Evolutionary conservation across 495 filamentous ascomycete genomes (phyloP).

Genomic region (Staphylotrichum tortipilum): DNA sequence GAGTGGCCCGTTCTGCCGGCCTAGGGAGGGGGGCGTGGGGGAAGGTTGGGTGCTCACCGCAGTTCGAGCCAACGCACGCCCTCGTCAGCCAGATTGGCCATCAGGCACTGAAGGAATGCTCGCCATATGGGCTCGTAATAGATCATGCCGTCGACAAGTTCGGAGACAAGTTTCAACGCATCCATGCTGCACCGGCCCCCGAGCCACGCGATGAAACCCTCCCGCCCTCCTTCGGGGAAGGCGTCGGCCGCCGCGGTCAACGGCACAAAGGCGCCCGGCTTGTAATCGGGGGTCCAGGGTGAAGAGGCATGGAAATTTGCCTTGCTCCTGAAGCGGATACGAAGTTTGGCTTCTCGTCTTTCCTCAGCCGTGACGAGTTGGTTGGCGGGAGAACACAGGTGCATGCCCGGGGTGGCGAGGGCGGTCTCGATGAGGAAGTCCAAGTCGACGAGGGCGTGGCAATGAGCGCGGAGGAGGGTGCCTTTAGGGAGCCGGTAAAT

Average conservation of each 20-base stretch:
- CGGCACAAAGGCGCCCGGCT: conserved; percentile 44
- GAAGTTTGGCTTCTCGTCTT: conserved; percentile 39
- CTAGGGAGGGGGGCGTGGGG: too few species aligned
- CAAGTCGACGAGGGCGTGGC: conserved; percentile 83
- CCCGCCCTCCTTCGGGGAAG: conserved; percentile 61
- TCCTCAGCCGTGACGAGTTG: conserved; percentile 42
- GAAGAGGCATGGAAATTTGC: neutral
- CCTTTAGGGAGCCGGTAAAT: conserved; percentile 85
- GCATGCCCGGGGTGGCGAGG: conserved; percentile 65
- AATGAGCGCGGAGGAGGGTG: conserved; percentile 75
- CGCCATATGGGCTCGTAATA: conserved; percentile 91
- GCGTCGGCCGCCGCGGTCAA: conserved; percentile 56
- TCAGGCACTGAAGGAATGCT: conserved; percentile 57
- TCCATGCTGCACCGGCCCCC: conserved; percentile 60
- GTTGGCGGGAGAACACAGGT: conserved; percentile 46
- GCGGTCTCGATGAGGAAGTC: conserved; percentile 65
- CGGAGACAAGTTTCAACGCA: neutral
- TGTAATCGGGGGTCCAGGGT: conserved; percentile 38
- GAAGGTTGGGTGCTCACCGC: conserved; percentile 24
- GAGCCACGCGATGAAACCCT: conserved; percentile 74
- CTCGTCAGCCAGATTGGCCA: conserved; percentile 61
- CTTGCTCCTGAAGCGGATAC: conserved; percentile 44
- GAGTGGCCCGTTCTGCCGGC: neutral
- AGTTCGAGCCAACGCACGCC: conserved; percentile 76
- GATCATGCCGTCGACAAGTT: conserved; percentile 60